phyloP scores from a whole-genome alignment of 192 early-diverging fungal genomes.

The Geranomyces michiganensis region DNA sequence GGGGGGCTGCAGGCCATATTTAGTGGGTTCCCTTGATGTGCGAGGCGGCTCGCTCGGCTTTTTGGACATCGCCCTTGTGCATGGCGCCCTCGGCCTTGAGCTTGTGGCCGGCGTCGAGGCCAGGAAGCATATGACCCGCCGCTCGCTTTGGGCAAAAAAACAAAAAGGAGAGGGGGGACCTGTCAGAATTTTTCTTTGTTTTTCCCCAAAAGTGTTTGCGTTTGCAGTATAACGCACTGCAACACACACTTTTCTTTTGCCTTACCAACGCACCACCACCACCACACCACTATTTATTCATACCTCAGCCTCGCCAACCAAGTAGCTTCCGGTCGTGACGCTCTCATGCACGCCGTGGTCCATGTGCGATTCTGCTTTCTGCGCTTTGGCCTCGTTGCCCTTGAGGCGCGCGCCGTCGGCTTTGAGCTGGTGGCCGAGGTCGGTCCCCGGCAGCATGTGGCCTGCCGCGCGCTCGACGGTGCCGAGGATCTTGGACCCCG shows the following conservation, averaged over 20 bases:
- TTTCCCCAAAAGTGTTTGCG: too few relatives aligned
- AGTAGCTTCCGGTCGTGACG: conserved; percentile 27
- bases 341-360: conserved; percentile 26
- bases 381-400: conserved; percentile 18
- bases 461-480: conserved; percentile 22
- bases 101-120: conserved; percentile 23
- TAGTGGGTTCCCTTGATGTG: conserved; percentile 22
- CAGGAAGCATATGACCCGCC: conserved; percentile 15
- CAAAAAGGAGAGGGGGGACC: neutral
- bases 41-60: conserved; percentile 26
- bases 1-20: too few relatives aligned
- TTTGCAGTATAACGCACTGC: too few relatives aligned
- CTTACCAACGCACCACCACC: too few relatives aligned
- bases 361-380: conserved; percentile 31
- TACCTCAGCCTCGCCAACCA: conserved; percentile 15
- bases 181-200: conserved; percentile 4
- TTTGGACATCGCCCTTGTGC: conserved; percentile 34
- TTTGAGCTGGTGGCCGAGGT: conserved; percentile 35
- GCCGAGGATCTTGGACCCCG: conserved; percentile 23
- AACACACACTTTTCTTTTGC: too few relatives aligned
- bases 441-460: conserved; percentile 35
- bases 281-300: too few relatives aligned
- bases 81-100: conserved; percentile 36
- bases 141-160: neutral
- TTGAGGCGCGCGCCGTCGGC: conserved; percentile 31